Evolutionary conservation across 2,329 filamentous ascomycete genomes (phyloP).

Genomic region (Stachybotrys chlorohalonatus): DNA sequence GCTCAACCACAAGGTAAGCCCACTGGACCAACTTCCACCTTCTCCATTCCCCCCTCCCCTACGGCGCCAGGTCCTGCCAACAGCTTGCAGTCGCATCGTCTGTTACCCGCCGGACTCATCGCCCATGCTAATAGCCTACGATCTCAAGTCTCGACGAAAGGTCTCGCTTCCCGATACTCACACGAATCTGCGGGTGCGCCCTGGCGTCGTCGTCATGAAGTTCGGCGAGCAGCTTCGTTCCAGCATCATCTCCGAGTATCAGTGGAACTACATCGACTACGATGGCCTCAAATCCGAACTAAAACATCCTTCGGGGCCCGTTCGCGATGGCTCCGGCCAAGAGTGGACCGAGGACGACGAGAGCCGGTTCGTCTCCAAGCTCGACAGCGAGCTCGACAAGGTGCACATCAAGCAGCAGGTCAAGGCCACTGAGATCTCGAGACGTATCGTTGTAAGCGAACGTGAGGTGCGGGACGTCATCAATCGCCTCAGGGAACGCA

Average conservation of each 20-base stretch:
- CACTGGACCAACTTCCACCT: neutral
- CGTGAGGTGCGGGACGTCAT: slow-evolving; percentile 86
- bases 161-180: slow-evolving; percentile 11
- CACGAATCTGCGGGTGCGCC: slow-evolving; percentile 26
- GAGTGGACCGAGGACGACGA: slow-evolving; percentile 91
- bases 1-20: neutral
- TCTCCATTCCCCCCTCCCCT: neutral
- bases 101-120: neutral
- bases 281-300: slow-evolving; percentile 84
- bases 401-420: slow-evolving; percentile 96
- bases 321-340: slow-evolving; percentile 34
- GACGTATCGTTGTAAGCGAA: slow-evolving; percentile 80
- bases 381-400: slow-evolving; percentile 92
- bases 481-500: slow-evolving; percentile 57
- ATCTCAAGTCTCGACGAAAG: slow-evolving; percentile 33
- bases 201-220: slow-evolving; percentile 57
- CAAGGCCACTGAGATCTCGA: slow-evolving; percentile 91
- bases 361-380: slow-evolving; percentile 72
- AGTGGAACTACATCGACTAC: slow-evolving; percentile 98
- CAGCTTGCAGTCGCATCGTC: neutral
- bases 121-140: slow-evolving; percentile 44
- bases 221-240: slow-evolving; percentile 96
- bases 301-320: slow-evolving; percentile 57
- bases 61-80: neutral
- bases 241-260: slow-evolving; percentile 92